Percentiles rank a stretch among this genome's conserved stretches.
phyloP scores from a whole-genome alignment of 2,329 filamentous ascomycete genomes.

The Fusarium sp. region DNA sequence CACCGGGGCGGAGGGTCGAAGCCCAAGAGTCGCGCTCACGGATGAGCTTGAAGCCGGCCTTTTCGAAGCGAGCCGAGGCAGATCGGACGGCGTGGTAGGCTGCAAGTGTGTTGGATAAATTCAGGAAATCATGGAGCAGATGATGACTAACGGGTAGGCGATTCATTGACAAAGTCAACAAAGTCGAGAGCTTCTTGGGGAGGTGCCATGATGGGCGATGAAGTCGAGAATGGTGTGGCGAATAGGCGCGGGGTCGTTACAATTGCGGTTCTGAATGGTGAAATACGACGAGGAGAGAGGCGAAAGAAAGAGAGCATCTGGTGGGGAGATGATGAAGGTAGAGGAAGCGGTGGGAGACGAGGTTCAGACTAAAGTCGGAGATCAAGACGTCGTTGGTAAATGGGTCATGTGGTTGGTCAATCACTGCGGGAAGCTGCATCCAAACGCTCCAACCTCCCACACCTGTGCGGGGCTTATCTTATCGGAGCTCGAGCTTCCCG shows the following conservation, averaged over 20 bases:
- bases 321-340: constrained; percentile 18
- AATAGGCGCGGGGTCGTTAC: constrained; percentile 15
- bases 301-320: constrained; percentile 45
- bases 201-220: constrained; percentile 64
- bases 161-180: constrained; percentile 92
- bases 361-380: constrained; percentile 21
- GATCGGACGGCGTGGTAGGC: constrained; percentile 95
- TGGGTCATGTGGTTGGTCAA: constrained; percentile 43
- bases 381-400: constrained; percentile 21
- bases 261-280: constrained; percentile 29
- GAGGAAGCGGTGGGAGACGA: constrained; percentile 26
- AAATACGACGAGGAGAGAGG: constrained; percentile 32
- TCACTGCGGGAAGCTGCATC: constrained; percentile 23
- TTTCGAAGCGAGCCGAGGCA: constrained; percentile 80
- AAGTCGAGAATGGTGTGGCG: constrained; percentile 50
- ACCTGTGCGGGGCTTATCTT: constrained; percentile 39
- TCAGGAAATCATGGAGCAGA: not conserved
- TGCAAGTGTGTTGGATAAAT: constrained; percentile 57
- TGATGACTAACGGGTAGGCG: constrained; percentile 83
- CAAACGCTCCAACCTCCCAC: constrained; percentile 21
- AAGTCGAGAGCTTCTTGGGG: constrained; percentile 82
- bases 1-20: constrained; percentile 82
- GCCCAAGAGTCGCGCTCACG: constrained; percentile 94
- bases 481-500: constrained; percentile 28
- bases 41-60: constrained; percentile 89